Evolutionary conservation across 1,284 basidiomycete genomes (phyloP).

Genomic region (Phenoliferia sp.): DNA sequence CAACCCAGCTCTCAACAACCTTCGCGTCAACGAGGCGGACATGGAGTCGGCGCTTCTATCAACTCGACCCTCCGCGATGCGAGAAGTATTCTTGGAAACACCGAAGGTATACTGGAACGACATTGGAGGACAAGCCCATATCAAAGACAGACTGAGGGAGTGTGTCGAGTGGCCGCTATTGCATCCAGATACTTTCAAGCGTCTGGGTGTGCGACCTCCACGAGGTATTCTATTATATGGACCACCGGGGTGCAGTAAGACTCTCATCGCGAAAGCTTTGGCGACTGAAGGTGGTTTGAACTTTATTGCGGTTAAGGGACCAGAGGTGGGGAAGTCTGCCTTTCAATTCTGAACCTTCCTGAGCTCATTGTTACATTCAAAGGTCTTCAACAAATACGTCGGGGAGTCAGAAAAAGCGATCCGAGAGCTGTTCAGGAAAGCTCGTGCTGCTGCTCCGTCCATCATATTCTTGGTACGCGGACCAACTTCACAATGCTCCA

Average conservation of each 20-base stretch:
- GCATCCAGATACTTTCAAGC: slow-evolving; percentile 75
- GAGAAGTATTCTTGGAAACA: slow-evolving; percentile 83
- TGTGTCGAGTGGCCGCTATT: slow-evolving; percentile 91
- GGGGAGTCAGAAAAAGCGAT: slow-evolving; percentile 95
- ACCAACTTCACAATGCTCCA: no score
- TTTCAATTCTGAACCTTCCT: neutral
- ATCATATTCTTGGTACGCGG: slow-evolving; percentile 87
- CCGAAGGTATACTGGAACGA: slow-evolving; percentile 79
- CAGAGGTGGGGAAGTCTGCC: slow-evolving; percentile 60
- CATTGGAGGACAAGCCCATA: slow-evolving; percentile 75
- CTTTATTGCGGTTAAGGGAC: slow-evolving; percentile 96
- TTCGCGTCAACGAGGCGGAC: slow-evolving; percentile 48
- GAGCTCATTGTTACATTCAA: neutral
- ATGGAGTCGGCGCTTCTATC: slow-evolving; percentile 65
- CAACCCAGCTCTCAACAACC: slow-evolving; percentile 9
- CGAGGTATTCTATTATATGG: slow-evolving; percentile 91
- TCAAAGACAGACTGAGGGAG: slow-evolving; percentile 79
- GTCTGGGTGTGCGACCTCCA: slow-evolving; percentile 83
- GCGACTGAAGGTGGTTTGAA: slow-evolving; percentile 94
- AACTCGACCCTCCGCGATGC: slow-evolving; percentile 88
- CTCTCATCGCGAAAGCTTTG: slow-evolving; percentile 85
- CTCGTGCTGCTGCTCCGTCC: slow-evolving; percentile 84
- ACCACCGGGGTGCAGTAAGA: slow-evolving; percentile 96
- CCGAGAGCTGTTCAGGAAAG: slow-evolving; percentile 91
- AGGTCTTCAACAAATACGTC: slow-evolving; percentile 94